Conservation (phyloP, 768 basidiomycete species). For the Gloeophyllum trabeum region DNA sequence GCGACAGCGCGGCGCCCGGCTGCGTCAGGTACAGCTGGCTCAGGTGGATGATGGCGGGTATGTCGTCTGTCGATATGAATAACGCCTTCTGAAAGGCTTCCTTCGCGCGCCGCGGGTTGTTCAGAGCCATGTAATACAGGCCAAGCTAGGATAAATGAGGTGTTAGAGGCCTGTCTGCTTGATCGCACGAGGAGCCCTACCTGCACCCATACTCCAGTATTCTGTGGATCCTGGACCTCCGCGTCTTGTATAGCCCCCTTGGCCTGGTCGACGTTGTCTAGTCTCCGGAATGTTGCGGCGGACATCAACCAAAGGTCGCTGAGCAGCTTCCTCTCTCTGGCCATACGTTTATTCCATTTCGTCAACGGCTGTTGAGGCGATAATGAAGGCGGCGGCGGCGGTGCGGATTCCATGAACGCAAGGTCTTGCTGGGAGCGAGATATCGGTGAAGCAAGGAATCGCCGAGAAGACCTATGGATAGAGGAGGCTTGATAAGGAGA, state of each 20-base stretch:
- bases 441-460: slow-evolving; percentile 24
- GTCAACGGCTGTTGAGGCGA: slow-evolving; percentile 21
- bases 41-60: slow-evolving; percentile 70
- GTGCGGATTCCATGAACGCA: slow-evolving; percentile 15
- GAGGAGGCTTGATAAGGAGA: slow-evolving; percentile 67
- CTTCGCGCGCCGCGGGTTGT: slow-evolving; percentile 48
- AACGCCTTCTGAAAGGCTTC: slow-evolving; percentile 80
- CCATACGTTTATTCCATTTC: slow-evolving; percentile 27
- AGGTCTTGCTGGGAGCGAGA: slow-evolving; percentile 17
- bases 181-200: slow-evolving; percentile 27
- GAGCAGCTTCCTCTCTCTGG: slow-evolving; percentile 53
- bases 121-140: slow-evolving; percentile 54
- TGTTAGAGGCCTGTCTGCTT: not conserved
- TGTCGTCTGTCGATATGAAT: slow-evolving; percentile 73
- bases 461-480: slow-evolving; percentile 58
- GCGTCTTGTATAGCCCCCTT: slow-evolving; percentile 92
- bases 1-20: slow-evolving; percentile 15
- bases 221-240: slow-evolving; percentile 76
- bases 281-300: slow-evolving; percentile 85
- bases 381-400: slow-evolving; percentile 33
- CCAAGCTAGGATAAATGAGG: slow-evolving; percentile 51
- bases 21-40: slow-evolving; percentile 57
- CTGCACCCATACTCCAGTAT: slow-evolving; percentile 92
- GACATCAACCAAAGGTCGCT: slow-evolving; percentile 90
- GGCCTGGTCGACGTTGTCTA: slow-evolving; percentile 85